phyloP scores from a whole-genome alignment of 2,329 filamentous ascomycete genomes.

The Calonectria naviculata region DNA sequence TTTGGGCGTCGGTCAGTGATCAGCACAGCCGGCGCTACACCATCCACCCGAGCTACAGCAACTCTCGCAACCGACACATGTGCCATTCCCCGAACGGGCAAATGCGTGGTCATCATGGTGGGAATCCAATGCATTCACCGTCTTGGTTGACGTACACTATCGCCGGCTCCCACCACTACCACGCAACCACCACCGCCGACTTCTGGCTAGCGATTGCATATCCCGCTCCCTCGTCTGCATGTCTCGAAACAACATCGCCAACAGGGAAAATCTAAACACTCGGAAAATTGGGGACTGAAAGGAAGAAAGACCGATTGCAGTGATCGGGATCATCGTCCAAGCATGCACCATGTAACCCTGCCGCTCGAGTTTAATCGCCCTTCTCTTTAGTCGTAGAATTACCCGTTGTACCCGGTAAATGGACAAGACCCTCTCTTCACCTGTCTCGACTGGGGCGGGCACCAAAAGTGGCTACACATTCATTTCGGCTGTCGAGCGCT shows the following conservation, averaged over 20 bases:
- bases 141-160: not conserved
- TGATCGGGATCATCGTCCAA: constrained; percentile 10
- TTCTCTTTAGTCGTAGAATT: not conserved
- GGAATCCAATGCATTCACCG: constrained; percentile 12
- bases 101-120: not conserved
- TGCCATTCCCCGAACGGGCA: not conserved
- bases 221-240: not conserved
- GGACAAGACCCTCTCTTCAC: not conserved
- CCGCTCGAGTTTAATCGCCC: constrained; percentile 9
- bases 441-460: not conserved
- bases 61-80: not conserved
- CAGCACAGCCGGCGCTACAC: not conserved
- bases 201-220: not conserved
- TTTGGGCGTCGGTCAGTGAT: not conserved
- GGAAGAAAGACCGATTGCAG: not conserved
- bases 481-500: constrained; percentile 37
- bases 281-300: not conserved
- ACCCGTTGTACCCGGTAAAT: constrained; percentile 7
- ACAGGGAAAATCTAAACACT: not conserved
- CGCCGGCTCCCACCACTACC: not conserved
- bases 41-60: not conserved
- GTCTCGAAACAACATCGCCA: constrained; percentile 6
- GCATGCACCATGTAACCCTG: constrained; percentile 24
- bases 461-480: constrained; percentile 9
- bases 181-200: not conserved